Base-by-base conservation (phyloP, 2,329 filamentous ascomycete species). In the Trichophyton rubrum region DNA sequence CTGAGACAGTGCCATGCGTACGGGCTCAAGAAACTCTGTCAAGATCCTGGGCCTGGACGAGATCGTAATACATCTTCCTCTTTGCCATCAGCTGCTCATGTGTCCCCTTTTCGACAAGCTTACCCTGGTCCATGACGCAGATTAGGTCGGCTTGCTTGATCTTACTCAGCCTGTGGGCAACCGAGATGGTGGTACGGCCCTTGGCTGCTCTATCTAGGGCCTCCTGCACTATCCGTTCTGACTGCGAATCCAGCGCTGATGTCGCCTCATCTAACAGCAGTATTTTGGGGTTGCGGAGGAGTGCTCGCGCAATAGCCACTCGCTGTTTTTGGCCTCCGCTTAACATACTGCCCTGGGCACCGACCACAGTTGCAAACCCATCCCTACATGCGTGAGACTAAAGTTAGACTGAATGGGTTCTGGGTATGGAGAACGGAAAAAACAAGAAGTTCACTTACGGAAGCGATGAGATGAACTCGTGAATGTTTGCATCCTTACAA, bases 401-500 rank as follows among this genome's bases (percentile, higher is more conserved):
- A 17, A 9, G 43, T 47, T 24, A 47, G 43, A 24, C n/a, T 7
- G 22, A 24, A 22, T 3, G 5, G n/a, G 17, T 30, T 6, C 43
- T 22, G 43, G 22, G 24, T 9, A 53, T 3, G 22, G 13, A 24
- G 40, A n/a, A 5, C 40, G 5, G 49, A 9, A 22, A 33, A 8
- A 51, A 30, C 13, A 33, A 17, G 15, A 2, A 66, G 40, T n/a
- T 30, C 45, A 78, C 77, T 72, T 76, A 80, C 70, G 89, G 89
- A 13, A 95, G 78, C 4, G 87, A 91, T 66, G 88, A 78, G 75
- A 95, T 90, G 70, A 95, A 95, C 68, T 95, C 64, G 74, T 90
- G 90, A 65, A 95, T 95, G 70, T 95, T 95, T 67, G 90, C 88
- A 71, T 96, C 89, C 61, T 86, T 86, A 78, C 90, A 95, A 1